phyloP scores from a whole-genome alignment of 208 protist genomes.

The Acanthamoeba culbertsoni region DNA sequence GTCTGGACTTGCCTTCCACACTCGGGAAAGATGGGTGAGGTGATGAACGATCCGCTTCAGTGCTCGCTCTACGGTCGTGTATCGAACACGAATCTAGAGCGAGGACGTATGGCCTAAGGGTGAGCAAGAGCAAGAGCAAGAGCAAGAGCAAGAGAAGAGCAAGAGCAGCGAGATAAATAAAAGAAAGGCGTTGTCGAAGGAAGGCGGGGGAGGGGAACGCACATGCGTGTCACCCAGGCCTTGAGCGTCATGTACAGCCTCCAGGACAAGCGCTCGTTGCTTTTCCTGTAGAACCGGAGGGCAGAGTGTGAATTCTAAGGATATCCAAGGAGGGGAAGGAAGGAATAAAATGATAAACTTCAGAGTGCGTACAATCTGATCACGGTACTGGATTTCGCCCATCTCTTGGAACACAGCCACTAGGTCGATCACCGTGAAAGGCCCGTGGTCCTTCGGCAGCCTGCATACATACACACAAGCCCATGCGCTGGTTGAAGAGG shows the following conservation, averaged over 20 bases:
- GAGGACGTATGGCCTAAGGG: neutral
- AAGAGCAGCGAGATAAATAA: neutral
- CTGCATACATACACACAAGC: neutral
- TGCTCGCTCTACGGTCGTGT: neutral
- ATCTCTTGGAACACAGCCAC: conserved; percentile 56
- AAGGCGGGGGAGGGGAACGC: neutral
- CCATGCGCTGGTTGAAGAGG: neutral
- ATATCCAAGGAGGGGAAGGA: too few species aligned
- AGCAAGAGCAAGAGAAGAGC: neutral
- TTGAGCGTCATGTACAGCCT: neutral
- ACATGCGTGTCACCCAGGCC: conserved; percentile 9
- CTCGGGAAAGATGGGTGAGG: conserved; percentile 11
- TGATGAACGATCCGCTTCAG: conserved; percentile 34
- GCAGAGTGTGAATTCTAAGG: too few species aligned
- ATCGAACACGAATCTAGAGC: neutral
- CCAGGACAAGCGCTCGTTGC: neutral
- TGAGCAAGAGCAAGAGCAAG: neutral
- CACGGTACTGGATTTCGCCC: conserved; percentile 21
- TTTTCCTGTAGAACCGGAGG: neutral
- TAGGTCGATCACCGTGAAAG: conserved; percentile 61
- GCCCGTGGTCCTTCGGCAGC: neutral
- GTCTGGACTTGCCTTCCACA: neutral
- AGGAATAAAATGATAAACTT: too few species aligned
- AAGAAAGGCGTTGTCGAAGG: neutral
- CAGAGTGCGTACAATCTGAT: neutral